Evolutionary conservation across 225 moss, liverwort and hornwort species (phyloP).

Genomic region (Neckera pumila): DNA sequence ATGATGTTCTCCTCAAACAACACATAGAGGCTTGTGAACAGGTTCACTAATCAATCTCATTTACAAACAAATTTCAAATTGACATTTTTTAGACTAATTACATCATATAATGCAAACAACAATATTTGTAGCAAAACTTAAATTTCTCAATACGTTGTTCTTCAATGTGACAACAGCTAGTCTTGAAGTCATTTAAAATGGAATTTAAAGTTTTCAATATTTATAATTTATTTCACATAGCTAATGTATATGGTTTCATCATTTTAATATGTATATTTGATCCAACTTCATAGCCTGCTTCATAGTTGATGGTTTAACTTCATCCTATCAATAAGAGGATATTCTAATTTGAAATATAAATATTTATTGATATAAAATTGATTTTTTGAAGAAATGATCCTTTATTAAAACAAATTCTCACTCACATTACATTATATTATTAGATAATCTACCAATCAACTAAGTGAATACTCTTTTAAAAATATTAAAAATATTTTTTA

Average conservation of each 20-base stretch:
- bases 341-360: background rate
- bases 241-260: background rate
- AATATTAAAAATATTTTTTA: no score
- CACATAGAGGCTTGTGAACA: conserved; percentile 61
- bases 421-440: no score
- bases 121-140: background rate
- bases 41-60: background rate
- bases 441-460: background rate
- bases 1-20: conserved; percentile 42
- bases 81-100: no score
- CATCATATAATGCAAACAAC: no score
- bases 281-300: no score
- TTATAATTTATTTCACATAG: background rate
- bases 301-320: background rate
- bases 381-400: background rate
- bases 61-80: background rate
- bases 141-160: background rate
- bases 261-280: background rate
- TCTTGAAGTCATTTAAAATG: background rate
- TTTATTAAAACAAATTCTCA: background rate
- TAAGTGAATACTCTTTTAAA: background rate
- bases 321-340: no score
- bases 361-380: background rate
- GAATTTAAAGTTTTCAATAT: background rate
- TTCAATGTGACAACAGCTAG: background rate